Evolutionary conservation across 2,329 filamentous ascomycete genomes (phyloP).

Genomic region (Pleoardoris graminearum): DNA sequence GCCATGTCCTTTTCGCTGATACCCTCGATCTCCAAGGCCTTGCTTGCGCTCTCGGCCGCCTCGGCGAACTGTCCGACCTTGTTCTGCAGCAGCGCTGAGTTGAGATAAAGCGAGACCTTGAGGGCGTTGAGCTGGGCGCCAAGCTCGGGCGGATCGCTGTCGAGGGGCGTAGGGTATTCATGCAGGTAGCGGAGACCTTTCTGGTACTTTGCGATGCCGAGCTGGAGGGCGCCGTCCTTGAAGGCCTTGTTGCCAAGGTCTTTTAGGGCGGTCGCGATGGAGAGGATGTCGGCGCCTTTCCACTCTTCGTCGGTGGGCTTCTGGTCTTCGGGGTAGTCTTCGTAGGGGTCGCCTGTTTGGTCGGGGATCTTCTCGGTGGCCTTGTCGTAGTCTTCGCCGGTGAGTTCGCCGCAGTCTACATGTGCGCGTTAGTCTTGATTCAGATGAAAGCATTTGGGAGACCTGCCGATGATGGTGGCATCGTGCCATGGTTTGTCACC

Average conservation of each 20-base stretch:
- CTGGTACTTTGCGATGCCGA: conserved; percentile 88
- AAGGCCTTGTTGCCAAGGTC: conserved; percentile 91
- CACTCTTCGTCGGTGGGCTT: conserved; percentile 59
- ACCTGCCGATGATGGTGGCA: conserved; percentile 64
- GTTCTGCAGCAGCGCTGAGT: conserved; percentile 81
- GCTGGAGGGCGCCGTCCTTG: conserved; percentile 71
- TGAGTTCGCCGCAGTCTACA: conserved; percentile 81
- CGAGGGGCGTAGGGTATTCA: conserved; percentile 72
- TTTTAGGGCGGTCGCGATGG: conserved; percentile 85
- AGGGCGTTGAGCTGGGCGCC: conserved; percentile 70
- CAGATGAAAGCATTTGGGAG: neutral
- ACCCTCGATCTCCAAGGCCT: conserved; percentile 68
- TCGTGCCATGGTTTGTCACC: conserved; percentile 78
- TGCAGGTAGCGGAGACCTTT: conserved; percentile 90
- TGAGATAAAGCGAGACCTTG: conserved; percentile 85
- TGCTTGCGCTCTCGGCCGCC: conserved; percentile 68
- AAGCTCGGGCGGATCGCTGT: conserved; percentile 70
- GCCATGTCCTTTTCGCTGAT: conserved; percentile 76
- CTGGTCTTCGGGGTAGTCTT: conserved; percentile 93
- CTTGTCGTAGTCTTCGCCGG: conserved; percentile 67
- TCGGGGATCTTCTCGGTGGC: conserved; percentile 73
- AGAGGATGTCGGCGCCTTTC: conserved; percentile 68
- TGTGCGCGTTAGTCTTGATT: conserved; percentile 1
- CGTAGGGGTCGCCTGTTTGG: conserved; percentile 84
- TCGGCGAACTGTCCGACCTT: conserved; percentile 76